Evolutionary conservation across 2,329 filamentous ascomycete species (phyloP).

Genomic region (Talaromyces funiculosus): DNA sequence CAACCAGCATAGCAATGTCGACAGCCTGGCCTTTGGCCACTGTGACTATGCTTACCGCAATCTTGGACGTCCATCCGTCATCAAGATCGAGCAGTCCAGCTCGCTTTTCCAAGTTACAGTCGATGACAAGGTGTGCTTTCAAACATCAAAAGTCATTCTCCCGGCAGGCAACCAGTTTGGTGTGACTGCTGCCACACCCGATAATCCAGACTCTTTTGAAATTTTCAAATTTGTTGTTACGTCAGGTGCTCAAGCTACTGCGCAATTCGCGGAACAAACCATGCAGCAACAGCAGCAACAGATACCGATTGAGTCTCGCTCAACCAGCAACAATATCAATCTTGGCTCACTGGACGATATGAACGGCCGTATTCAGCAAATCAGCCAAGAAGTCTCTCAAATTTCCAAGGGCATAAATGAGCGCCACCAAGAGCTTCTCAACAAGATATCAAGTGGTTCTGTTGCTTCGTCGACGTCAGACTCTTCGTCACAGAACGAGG

Average conservation of each 20-base stretch:
- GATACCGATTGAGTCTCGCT: constrained; percentile 25
- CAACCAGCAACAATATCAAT: constrained; percentile 35
- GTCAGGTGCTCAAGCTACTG: constrained; percentile 22
- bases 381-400: constrained; percentile 54
- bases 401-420: constrained; percentile 49
- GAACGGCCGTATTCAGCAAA: constrained; percentile 67
- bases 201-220: constrained; percentile 92
- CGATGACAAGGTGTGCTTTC: constrained; percentile 77
- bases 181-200: constrained; percentile 78
- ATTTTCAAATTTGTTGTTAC: constrained; percentile 74
- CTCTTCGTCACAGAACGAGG: constrained; percentile 25
- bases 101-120: constrained; percentile 69
- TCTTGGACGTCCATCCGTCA: constrained; percentile 71
- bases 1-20: constrained; percentile 67
- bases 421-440: constrained; percentile 47
- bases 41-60: constrained; percentile 91
- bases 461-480: not conserved
- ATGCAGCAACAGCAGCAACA: constrained; percentile 27
- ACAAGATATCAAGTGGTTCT: constrained; percentile 25
- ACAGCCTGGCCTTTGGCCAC: constrained; percentile 85
- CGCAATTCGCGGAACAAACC: constrained; percentile 27
- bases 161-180: constrained; percentile 80
- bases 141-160: constrained; percentile 68
- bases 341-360: constrained; percentile 73
- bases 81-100: constrained; percentile 66